phyloP scores from a whole-genome alignment of 495 filamentous ascomycete species.

The Astrocystis sublimbata region DNA sequence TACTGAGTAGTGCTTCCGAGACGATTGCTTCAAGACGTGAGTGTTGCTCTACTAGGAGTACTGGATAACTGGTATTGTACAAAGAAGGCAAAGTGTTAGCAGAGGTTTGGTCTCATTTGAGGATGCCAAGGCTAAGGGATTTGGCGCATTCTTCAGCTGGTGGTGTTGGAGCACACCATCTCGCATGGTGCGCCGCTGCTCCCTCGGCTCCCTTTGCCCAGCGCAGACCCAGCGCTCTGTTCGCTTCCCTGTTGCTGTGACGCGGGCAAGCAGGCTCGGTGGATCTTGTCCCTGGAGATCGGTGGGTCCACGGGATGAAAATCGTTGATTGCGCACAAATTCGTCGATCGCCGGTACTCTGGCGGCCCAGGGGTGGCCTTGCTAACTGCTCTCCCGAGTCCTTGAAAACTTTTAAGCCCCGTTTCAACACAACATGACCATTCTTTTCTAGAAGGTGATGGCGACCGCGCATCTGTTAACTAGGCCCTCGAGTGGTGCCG shows the following conservation, averaged over 20 bases:
- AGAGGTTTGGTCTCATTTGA: not conserved
- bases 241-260: not conserved
- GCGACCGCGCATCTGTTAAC: not conserved
- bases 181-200: not conserved
- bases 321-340: slow-evolving; percentile 10
- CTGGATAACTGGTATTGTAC: not conserved
- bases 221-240: not conserved
- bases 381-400: not conserved
- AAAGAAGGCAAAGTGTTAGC: not conserved
- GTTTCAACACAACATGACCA: not conserved
- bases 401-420: slow-evolving; percentile 6
- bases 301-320: slow-evolving; percentile 1
- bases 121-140: not conserved
- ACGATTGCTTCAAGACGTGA: too few species aligned
- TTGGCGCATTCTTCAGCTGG: not conserved
- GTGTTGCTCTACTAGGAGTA: too few species aligned
- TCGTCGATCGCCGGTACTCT: slow-evolving; percentile 5
- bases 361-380: not conserved
- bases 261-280: not conserved
- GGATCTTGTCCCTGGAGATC: not conserved
- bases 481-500: not conserved
- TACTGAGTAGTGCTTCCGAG: slow-evolving; percentile 1
- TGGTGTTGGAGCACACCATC: not conserved
- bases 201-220: not conserved
- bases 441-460: slow-evolving; percentile 15